Evolutionary conservation across 805 yeast genomes (phyloP).

Genomic region (Candida fluviatilis): DNA sequence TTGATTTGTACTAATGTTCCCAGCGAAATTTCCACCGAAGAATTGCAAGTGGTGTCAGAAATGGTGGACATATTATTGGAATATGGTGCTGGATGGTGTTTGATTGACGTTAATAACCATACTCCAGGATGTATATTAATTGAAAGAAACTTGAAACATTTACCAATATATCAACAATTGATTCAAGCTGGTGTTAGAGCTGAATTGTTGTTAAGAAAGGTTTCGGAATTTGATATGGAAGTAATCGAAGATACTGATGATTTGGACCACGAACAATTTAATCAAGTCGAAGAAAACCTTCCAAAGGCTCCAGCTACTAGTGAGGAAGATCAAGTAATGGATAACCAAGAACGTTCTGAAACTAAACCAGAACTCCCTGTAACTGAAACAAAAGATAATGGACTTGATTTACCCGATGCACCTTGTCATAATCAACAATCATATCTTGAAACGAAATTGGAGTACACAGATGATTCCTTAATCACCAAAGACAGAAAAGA

Average conservation of each 20-base stretch:
- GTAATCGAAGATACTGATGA: slow-evolving; percentile 43
- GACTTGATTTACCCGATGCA: slow-evolving; percentile 20
- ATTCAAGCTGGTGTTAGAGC: slow-evolving; percentile 91
- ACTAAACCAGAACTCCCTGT: slow-evolving; percentile 6
- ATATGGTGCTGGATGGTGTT: slow-evolving; percentile 92
- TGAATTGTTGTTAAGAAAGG: slow-evolving; percentile 71
- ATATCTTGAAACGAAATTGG: slow-evolving; percentile 62
- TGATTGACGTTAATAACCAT: slow-evolving; percentile 62
- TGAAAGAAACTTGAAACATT: slow-evolving; percentile 41
- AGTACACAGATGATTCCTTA: slow-evolving; percentile 64
- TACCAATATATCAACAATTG: slow-evolving; percentile 42
- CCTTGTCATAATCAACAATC: slow-evolving; percentile 64
- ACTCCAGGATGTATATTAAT: slow-evolving; percentile 83
- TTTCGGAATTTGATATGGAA: slow-evolving; percentile 61
- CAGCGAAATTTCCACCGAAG: slow-evolving; percentile 43
- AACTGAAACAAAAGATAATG: background rate
- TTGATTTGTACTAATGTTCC: slow-evolving; percentile 54
- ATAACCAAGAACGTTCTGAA: slow-evolving; percentile 20
- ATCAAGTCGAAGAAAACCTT: slow-evolving; percentile 6
- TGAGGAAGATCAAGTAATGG: slow-evolving; percentile 15
- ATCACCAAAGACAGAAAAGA: slow-evolving; percentile 71
- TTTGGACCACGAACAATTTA: slow-evolving; percentile 22
- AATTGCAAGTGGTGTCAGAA: slow-evolving; percentile 34
- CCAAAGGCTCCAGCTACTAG: slow-evolving; percentile 10
- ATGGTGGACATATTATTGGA: slow-evolving; percentile 68